Percentiles rank a stretch among this genome's conserved stretches.
phyloP scores from a whole-genome alignment of 805 yeast species.

The Candida pini region DNA sequence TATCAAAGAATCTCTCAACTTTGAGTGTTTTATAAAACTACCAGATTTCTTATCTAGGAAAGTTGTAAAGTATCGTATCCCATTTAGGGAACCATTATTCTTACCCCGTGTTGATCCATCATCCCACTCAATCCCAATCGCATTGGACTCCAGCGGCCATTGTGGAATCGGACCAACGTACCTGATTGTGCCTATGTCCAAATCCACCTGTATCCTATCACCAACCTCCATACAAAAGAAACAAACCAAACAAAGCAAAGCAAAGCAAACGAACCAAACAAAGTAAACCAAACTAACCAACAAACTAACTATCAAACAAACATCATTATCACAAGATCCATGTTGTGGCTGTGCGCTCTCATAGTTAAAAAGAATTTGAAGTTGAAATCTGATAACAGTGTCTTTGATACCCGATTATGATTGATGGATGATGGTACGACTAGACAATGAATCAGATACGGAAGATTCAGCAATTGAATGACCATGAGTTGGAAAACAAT shows the following conservation, averaged over 20 bases:
- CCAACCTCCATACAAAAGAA: too few species aligned
- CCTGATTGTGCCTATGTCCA: slow-evolving; percentile 55
- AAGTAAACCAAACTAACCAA: too few species aligned
- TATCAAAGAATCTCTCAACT: slow-evolving; percentile 13
- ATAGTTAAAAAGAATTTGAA: too few species aligned
- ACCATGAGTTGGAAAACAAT: slow-evolving; percentile 59
- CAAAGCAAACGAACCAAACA: too few species aligned
- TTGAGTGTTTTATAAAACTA: slow-evolving; percentile 52
- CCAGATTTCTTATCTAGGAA: slow-evolving; percentile 40
- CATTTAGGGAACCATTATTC: slow-evolving; percentile 57
- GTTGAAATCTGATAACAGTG: too few species aligned
- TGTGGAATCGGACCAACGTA: slow-evolving; percentile 55
- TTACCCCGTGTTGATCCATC: slow-evolving; percentile 60
- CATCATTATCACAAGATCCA: too few species aligned
- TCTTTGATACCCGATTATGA: too few species aligned
- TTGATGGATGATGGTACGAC: too few species aligned
- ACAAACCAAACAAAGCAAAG: too few species aligned
- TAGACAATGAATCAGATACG: slow-evolving; percentile 18
- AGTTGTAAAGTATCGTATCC: slow-evolving; percentile 47
- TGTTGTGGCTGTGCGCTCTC: too few species aligned
- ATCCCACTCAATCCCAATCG: slow-evolving; percentile 90
- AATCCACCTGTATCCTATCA: slow-evolving; percentile 30
- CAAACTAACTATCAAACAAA: too few species aligned
- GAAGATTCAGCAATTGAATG: slow-evolving; percentile 50
- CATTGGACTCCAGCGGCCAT: slow-evolving; percentile 49